These are phyloP conservation scores for Alnus glutinosa DNA, from an alignment of 306 rosid genomes.

Conservation along the genomic window DNA sequence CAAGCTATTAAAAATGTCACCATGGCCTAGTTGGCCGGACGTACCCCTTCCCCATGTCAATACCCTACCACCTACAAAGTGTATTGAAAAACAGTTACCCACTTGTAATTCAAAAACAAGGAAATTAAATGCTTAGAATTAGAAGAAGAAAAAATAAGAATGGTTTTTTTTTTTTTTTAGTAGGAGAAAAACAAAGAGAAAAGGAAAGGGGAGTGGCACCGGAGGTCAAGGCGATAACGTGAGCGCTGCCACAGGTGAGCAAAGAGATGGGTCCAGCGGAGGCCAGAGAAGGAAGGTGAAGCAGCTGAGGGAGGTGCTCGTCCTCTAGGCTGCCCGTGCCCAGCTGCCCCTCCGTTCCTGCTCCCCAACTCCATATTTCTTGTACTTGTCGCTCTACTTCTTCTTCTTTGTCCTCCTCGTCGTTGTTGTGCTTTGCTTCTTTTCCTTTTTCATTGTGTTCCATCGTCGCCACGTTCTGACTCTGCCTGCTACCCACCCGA, in stretches of 20 bases:
- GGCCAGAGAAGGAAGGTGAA: constrained; percentile 41
- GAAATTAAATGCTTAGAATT: not conserved
- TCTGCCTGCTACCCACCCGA: not conserved
- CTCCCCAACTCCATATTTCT: constrained; percentile 93
- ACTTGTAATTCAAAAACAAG: not conserved
- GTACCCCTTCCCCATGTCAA: constrained; percentile 90
- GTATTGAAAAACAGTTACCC: not conserved
- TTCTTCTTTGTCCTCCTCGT: not conserved
- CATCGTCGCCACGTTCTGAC: constrained; percentile 1
- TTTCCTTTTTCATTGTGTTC: constrained; percentile 15
- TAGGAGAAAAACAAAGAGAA: not conserved
- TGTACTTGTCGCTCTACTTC: constrained; percentile 17
- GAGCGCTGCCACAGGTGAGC: constrained; percentile 92
- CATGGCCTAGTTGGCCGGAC: constrained; percentile 83
- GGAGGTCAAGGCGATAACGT: constrained; percentile 68
- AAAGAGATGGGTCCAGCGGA: constrained; percentile 43
- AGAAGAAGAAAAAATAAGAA: not conserved
- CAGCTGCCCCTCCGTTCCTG: constrained; percentile 90
- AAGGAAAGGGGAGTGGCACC: constrained; percentile 34
- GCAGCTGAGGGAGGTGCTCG: constrained; percentile 61
- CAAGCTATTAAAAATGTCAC: constrained; percentile 46
- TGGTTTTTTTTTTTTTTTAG: too few species aligned
- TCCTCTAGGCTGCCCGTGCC: constrained; percentile 62
- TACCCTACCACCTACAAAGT: constrained; percentile 62
- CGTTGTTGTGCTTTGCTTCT: constrained; percentile 3